Evolutionary conservation across 1,284 basidiomycete species (phyloP).

Genomic region (Stereum hirsutum): DNA sequence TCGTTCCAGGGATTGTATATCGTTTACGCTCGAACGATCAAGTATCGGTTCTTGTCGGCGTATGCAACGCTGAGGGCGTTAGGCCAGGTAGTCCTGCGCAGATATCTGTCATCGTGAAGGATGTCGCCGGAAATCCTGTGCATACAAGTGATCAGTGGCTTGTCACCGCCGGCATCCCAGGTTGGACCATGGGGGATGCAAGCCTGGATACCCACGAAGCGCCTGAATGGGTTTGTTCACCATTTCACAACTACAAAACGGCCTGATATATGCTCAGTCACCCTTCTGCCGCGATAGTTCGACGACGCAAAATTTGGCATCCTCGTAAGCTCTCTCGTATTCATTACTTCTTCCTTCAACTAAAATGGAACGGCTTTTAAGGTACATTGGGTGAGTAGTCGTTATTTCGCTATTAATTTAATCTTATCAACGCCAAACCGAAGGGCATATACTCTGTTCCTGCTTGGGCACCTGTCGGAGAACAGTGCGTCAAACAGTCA

Average conservation of each 20-base stretch:
- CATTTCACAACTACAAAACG: no score
- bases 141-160: constrained; percentile 23
- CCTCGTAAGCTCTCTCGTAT: constrained; percentile 30
- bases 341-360: background rate
- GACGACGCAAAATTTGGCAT: constrained; percentile 46
- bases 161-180: constrained; percentile 25
- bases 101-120: constrained; percentile 20
- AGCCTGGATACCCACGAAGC: constrained; percentile 36
- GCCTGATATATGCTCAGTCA: no score
- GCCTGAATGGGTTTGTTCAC: constrained; percentile 45
- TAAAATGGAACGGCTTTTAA: constrained; percentile 18
- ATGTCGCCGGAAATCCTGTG: constrained; percentile 21
- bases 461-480: constrained; percentile 28
- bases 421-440: background rate
- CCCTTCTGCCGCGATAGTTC: no score
- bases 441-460: constrained; percentile 40
- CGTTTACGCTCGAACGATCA: constrained; percentile 19
- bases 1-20: constrained; percentile 15
- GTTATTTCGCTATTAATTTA: background rate
- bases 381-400: constrained; percentile 39
- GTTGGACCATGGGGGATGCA: constrained; percentile 28
- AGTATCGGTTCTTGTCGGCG: constrained; percentile 16
- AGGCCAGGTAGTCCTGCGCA: constrained; percentile 17
- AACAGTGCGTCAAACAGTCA: no score
- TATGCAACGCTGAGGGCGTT: constrained; percentile 11